Conservation (phyloP, 176 grass and related monocot species). For the Neostapfia colusana region DNA sequence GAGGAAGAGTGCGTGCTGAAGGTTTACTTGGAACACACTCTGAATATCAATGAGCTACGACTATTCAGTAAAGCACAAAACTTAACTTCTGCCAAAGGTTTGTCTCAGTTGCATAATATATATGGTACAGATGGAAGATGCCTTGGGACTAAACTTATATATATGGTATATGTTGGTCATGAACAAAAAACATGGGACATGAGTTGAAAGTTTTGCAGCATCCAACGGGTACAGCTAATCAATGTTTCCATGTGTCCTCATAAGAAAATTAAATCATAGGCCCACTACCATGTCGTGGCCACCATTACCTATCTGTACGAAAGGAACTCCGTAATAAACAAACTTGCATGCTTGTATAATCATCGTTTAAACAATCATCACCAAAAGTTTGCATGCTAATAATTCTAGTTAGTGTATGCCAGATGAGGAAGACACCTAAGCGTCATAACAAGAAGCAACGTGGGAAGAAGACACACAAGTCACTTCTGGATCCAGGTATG, state of each 20-base stretch:
- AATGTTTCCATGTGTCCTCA: constrained; percentile 47
- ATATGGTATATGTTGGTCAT: constrained; percentile 30
- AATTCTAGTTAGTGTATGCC: constrained; percentile 27
- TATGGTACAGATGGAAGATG: no score
- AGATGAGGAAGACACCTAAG: constrained; percentile 23
- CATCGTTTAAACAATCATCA: neutral
- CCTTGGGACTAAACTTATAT: no score
- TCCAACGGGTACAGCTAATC: constrained; percentile 41
- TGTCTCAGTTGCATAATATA: no score
- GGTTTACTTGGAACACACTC: neutral
- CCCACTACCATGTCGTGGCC: constrained; percentile 26
- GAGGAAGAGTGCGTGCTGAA: neutral
- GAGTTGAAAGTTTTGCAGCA: constrained; percentile 31
- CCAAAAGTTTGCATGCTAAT: constrained; percentile 29
- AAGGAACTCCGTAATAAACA: constrained; percentile 25
- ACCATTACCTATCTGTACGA: constrained; percentile 25
- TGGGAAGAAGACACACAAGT: constrained; percentile 20
- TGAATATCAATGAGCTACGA: neutral
- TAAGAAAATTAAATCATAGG: constrained; percentile 30
- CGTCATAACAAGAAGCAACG: constrained; percentile 1
- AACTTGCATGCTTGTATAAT: neutral
- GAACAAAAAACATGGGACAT: constrained; percentile 29
- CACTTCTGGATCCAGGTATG: constrained; percentile 20
- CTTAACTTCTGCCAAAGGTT: neutral
- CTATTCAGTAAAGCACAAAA: neutral